phyloP scores from a whole-genome alignment of 495 filamentous ascomycete genomes.

The Xylaria acuta region DNA sequence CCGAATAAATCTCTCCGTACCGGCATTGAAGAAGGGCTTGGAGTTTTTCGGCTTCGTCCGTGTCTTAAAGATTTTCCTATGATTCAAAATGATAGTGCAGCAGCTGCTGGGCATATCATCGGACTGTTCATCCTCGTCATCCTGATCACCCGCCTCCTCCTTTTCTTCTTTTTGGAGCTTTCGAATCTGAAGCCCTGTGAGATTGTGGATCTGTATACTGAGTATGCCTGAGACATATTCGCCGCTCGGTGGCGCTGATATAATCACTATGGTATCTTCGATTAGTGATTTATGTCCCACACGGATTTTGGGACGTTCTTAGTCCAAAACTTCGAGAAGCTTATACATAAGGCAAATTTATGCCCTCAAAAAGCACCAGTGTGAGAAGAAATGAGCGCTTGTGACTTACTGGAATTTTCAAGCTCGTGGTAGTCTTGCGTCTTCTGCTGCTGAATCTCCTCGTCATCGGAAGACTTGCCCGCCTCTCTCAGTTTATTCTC shows the following conservation, averaged over 20 bases:
- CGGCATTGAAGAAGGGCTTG: constrained; percentile 80
- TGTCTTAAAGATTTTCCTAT: constrained; percentile 72
- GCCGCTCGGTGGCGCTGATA: constrained; percentile 62
- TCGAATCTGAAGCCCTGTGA: constrained; percentile 69
- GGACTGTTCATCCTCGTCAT: constrained; percentile 65
- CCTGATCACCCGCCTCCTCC: constrained; percentile 46
- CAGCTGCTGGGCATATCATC: constrained; percentile 70
- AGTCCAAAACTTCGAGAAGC: not conserved
- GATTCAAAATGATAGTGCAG: constrained; percentile 73
- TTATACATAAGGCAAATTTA: not conserved
- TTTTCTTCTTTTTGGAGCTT: constrained; percentile 52
- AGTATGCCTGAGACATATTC: constrained; percentile 67
- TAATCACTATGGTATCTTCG: constrained; percentile 49
- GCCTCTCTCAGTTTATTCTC: constrained; percentile 69
- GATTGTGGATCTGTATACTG: constrained; percentile 74
- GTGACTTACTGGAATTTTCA: constrained; percentile 45
- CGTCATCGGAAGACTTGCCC: constrained; percentile 53
- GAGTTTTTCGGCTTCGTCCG: constrained; percentile 78
- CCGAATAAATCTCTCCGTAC: constrained; percentile 72
- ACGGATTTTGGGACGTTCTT: not conserved
- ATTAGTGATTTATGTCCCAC: not conserved
- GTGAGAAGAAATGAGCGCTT: not conserved
- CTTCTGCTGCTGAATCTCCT: constrained; percentile 67
- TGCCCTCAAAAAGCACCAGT: not conserved
- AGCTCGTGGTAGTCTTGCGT: constrained; percentile 63